Evolutionary conservation across 148 eudicot species (phyloP), one percentile per base, ranked within the genome.

Genomic region (Rhododendron henanense): DNA sequence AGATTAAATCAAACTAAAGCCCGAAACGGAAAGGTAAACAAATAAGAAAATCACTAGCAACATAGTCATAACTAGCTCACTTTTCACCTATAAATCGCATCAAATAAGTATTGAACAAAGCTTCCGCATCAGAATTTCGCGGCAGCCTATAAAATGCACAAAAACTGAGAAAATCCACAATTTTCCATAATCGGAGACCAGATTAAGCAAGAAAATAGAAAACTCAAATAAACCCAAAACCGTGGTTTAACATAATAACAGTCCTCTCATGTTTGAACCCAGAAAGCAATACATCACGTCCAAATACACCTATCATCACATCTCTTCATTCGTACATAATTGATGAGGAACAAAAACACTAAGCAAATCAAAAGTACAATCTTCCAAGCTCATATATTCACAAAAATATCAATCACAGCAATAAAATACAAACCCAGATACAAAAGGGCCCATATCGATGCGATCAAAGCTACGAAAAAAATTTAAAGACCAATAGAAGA

Each of bases 391-490:
- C 73, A 47, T 2, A 63, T 21, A 79, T 0, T 41, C 44, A 21
- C n/a, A 84, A 18, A 53, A 55, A 47, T n/a, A 18, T 6, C 10
- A 25, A 33, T 50, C 6, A 84, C 21, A 21, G 35, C 21, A 21
- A 77, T 3, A 55, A 59, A 77, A 85, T 19, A 33, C 7, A 16
- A 10, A 51, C 41, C 35, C 80, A 69, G 65, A 8, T 63, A 63
- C 14, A 25, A 31, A 47, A 85, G 45, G 25, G 51, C 48, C 84
- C 6, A 61, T 33, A 65, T 23, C 39, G 84, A 81, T 51, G 67
- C 81, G 75, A 82, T 86, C 87, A 37, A 86, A 73, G 73, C 80
- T 39, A 31, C 33, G 19, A 31, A 86, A 71, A 51, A 71, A 51
- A 73, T 21, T 25, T n/a, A 79, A 6, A 1, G 37, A 85, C 21